Percentiles rank a stretch among this genome's conserved stretches.
Evolutionary conservation across 2,329 filamentous ascomycete species (phyloP).

Genomic region (Aureobasidium sp.): DNA sequence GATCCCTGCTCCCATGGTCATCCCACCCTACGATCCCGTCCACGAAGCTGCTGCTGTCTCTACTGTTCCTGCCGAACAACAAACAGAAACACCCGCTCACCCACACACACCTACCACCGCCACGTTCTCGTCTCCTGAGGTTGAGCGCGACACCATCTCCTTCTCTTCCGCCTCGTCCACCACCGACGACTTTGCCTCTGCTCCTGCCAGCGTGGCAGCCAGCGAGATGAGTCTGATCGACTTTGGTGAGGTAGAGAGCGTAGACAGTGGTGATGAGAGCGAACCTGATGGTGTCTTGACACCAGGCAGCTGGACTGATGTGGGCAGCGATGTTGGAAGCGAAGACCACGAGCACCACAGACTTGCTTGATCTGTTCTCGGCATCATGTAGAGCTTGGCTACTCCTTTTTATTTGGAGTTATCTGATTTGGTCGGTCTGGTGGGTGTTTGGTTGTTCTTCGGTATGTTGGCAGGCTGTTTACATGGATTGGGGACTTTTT

Average conservation of each 20-base stretch:
- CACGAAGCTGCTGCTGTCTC: conserved; percentile 24
- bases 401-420: background rate
- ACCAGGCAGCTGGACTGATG: conserved; percentile 32
- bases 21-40: conserved; percentile 25
- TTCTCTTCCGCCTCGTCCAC: background rate
- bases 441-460: background rate
- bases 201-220: conserved; percentile 15
- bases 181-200: background rate
- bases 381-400: no score
- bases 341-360: background rate
- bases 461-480: no score
- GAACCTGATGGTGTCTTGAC: conserved; percentile 29
- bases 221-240: conserved; percentile 28
- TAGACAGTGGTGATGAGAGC: conserved; percentile 11
- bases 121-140: background rate
- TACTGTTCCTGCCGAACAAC: background rate
- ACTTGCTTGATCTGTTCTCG: background rate
- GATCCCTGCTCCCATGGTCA: background rate
- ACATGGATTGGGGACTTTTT: no score
- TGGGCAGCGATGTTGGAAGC: conserved; percentile 27
- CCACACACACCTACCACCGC: conserved; percentile 9
- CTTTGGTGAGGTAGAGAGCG: conserved; percentile 29
- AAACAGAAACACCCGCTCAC: background rate
- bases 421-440: background rate
- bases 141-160: conserved; percentile 6